Evolutionary conservation across 1,284 basidiomycete genomes (phyloP).

Genomic region (Stereum hirsutum): DNA sequence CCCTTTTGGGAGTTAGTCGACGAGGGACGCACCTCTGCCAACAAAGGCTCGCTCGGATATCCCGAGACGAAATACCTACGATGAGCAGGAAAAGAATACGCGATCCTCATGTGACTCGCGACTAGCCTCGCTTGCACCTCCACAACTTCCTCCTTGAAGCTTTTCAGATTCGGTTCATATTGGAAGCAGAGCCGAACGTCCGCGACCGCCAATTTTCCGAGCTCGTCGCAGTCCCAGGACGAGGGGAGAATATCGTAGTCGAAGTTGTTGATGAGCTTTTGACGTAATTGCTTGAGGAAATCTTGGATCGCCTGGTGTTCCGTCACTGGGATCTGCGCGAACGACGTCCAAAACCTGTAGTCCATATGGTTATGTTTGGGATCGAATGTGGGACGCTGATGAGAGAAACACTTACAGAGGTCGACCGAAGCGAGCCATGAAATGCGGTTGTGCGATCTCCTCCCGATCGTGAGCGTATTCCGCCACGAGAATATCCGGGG

Average conservation of each 20-base stretch:
- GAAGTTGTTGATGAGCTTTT: background rate
- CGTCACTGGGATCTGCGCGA: too few species aligned
- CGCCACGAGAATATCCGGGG: background rate
- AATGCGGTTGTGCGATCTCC: background rate
- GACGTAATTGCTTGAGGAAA: too few species aligned
- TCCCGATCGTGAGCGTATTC: too few species aligned
- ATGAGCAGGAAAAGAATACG: background rate
- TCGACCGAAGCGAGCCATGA: constrained; percentile 1
- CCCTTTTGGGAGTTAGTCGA: background rate
- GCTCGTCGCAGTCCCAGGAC: background rate
- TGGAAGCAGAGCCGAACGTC: background rate
- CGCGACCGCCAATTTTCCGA: background rate
- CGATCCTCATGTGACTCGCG: background rate
- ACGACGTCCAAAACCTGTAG: background rate
- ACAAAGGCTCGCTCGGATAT: background rate
- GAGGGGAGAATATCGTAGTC: background rate
- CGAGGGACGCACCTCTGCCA: background rate
- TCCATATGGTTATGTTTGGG: background rate
- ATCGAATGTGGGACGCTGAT: background rate
- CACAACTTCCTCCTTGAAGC: background rate
- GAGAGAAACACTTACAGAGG: background rate
- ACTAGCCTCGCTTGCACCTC: too few species aligned
- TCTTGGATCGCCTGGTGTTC: too few species aligned
- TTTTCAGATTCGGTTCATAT: too few species aligned
- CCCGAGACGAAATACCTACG: background rate